Base-by-base conservation (phyloP, 2,329 filamentous ascomycete species). In the Claviceps paspali region DNA sequence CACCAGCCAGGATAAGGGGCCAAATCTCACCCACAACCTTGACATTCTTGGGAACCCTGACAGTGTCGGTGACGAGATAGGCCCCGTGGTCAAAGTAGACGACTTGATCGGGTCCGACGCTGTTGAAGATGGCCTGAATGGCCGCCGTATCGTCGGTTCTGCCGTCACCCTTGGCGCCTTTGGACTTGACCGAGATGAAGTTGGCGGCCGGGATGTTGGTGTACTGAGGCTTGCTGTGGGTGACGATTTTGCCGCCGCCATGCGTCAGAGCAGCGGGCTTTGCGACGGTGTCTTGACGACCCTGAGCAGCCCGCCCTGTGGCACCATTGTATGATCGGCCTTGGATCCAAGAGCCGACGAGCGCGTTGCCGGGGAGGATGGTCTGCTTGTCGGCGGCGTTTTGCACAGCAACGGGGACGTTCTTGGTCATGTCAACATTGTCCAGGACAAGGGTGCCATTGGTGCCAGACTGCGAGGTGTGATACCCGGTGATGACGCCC, bases 11-110 rank as follows among this genome's bases (percentile, higher is more conserved):
- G 56, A 96, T 80, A 43, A 93, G 63, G 3, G 88, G 80, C 83
- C 84, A 94, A 53, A 92, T 77, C 61, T 95, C 86, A 49, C 88
- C 88, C 6, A 82, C 83, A 53, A 96, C 87, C 61, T 79, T 82
- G 63, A 88, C 76, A 51, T 85, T 73, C 64, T 80, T 81, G 40
- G 82, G 82, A 7, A 87, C 68, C 46, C 72, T 70, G 54, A 87
- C 62, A 1, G 82, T 87, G 47, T 73, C 66, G 30, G 71, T 76
- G 47, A 87, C 63, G 38, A 82, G 56, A 54, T 87, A 85, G 35
- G 77, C 70, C 38, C 82, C 82, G 49, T 80, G 76, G 50, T 84
- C 79, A 46, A 88, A 79, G 60, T 77, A 87, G 40, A 83, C 68
- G 43, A 88, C 57, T 47, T 80, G 68, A 45, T 74, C 74, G 1